These are phyloP conservation scores for Hypocrella siamensis DNA, from an alignment of 2,329 filamentous ascomycete genomes.

Conservation along the genomic window DNA sequence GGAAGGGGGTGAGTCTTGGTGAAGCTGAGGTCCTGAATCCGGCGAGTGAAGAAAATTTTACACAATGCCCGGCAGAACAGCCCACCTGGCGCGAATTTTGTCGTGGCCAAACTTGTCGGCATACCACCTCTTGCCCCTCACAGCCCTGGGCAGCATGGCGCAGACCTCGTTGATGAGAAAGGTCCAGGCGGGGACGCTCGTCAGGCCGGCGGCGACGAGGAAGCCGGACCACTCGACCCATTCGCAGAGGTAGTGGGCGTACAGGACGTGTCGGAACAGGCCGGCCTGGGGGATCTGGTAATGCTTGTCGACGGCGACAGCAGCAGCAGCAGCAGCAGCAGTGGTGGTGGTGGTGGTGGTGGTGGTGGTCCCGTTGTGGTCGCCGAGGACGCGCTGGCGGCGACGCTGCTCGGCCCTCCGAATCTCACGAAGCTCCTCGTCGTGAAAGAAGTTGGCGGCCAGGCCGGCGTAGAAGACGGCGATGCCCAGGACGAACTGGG, in stretches of 20 bases:
- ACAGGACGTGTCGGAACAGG: constrained; percentile 69
- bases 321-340: too few species aligned
- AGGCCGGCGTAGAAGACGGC: constrained; percentile 64
- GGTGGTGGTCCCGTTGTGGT: constrained; percentile 16
- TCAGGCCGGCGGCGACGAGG: constrained; percentile 55
- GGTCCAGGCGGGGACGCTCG: constrained; percentile 57
- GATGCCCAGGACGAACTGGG: constrained; percentile 47
- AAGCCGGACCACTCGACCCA: constrained; percentile 95
- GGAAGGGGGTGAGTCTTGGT: too few species aligned
- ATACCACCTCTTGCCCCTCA: constrained; percentile 77
- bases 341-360: constrained; percentile 8
- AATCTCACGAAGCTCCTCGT: constrained; percentile 80
- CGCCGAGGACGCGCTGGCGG: constrained; percentile 25
- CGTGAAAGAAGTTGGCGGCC: constrained; percentile 70
- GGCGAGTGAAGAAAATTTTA: too few species aligned
- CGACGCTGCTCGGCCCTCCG: constrained; percentile 50
- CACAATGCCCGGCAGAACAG: constrained; percentile 44
- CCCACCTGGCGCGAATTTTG: constrained; percentile 58
- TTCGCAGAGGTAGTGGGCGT: constrained; percentile 89
- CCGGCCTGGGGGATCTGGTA: constrained; percentile 78
- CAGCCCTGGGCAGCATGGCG: constrained; percentile 79
- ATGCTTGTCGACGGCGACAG: constrained; percentile 45
- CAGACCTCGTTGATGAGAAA: constrained; percentile 78
- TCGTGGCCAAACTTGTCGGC: constrained; percentile 73
- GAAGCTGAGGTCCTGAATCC: too few species aligned